Base-by-base conservation (phyloP, 192 early-diverging fungal species). In the Gryganskiella cystojenkinii region DNA sequence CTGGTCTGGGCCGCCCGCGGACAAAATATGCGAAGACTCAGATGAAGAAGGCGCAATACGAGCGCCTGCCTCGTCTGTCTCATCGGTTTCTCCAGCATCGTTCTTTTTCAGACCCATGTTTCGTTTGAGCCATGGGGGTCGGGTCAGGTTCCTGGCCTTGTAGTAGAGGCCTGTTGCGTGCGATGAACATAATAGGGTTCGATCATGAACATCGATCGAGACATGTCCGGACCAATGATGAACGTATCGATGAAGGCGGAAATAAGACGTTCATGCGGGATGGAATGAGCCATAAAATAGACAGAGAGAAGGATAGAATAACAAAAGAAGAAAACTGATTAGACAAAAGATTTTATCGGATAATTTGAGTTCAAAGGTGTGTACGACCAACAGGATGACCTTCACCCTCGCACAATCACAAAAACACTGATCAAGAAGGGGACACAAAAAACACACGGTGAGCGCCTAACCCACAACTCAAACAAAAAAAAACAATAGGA, bases 91-190 rank as follows among this genome's bases (percentile, higher is more conserved):
- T 34, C 30, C 52, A 44, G 68, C 20, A 33, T 81, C 51, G 7
- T 61, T 69, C 27, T 67, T 71, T 20, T 84, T 84, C 27, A 80
- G 75, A 25, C 64, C 62, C 72, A 76, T 76, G 54, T 82, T 67
- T 33, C 84, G 81, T 45, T 88, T 88, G 9, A 89, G 80, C 85
- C 85, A 89, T 52, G 70, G 81, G 33, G 87, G 87, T 30, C 87
- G 76, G 19, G 79, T 81, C 30, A 84, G 78, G 34, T 87, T 87
- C 19, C 87, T 73, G 30, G 87, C 87, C 56, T 89, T 88, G 56
- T 76, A 69, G 51, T 88, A 88, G 22, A 88, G 76, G 27, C 86
- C 81, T 83, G 59, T 25, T 40, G 37, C 5, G 5, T 13, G 43
- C 7, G 1, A 24, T 42, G 33, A 64, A 17, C 9, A 33, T 22